Evolutionary conservation across 768 basidiomycete genomes (phyloP), one percentile per base, ranked within the genome.

Genomic region (Termitomyces titanicus): DNA sequence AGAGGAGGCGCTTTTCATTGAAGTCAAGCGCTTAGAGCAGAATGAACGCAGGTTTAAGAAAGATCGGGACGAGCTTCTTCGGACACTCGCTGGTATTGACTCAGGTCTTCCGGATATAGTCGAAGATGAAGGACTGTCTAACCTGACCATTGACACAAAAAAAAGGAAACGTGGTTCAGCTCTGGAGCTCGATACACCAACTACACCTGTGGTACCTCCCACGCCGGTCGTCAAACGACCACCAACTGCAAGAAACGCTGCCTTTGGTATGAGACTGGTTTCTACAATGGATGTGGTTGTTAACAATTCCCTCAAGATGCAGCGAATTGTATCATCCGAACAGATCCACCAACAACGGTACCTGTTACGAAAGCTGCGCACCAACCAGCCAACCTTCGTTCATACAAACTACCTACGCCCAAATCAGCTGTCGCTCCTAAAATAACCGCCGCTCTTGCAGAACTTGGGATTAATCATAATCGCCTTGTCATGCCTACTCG

Each of bases 401-500:
- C 92, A 7, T 86, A 86, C 67, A 95, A 92, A 68, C 76, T 97
- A 25, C 88, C 93, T 1, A 70, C 77, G 33, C 90, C 92, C 15
- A 96, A 94, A 67, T 75, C 85, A 4, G 79, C 84, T 37, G 77
- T 87, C 22, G 81, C 84, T 2, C 83, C 85, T 15, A 92, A 94
- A 65, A 83, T 98, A 62, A 77, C 84, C 9, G 85, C 88, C 55
- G 79, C 87, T 13, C 79, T 98, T 15, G 67, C 78, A 7, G 94
- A 98, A 70, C 77, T 95, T 11, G 86, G 88, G 13, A 73, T 97
- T 11, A 79, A 80, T 15, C 77, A 84, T 53, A 80, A 79, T 15
- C 84, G 89, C 11, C 79, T 99, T 47, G 90, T 96, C 57, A 98
- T 98, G 94, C 97, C 97, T 17, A 98, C 97, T 2, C 79, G 85